phyloP scores from a whole-genome alignment of 2,329 filamentous ascomycete genomes.

The Coleophoma crateriformis region DNA sequence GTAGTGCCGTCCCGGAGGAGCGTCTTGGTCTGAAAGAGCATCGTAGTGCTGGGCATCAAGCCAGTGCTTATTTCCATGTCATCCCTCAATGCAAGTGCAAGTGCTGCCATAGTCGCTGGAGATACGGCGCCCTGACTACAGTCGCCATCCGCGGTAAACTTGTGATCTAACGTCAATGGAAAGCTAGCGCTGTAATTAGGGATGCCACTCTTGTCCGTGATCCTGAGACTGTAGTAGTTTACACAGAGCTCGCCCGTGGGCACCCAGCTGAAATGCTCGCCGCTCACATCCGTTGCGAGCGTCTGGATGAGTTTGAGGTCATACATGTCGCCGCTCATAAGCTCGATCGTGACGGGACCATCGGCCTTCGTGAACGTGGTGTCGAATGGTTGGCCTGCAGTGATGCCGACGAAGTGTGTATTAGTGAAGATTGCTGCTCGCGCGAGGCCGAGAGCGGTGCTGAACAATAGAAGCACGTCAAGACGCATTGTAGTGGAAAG shows the following conservation, averaged over 20 bases:
- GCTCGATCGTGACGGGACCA: not conserved
- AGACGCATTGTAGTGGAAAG: too few species aligned
- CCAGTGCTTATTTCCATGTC: too few species aligned
- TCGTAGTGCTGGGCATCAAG: not conserved
- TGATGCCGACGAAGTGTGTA: not conserved
- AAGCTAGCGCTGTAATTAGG: not conserved
- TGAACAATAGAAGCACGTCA: too few species aligned
- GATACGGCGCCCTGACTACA: not conserved
- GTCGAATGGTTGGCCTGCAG: not conserved
- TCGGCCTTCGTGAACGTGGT: not conserved
- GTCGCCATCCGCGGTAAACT: not conserved
- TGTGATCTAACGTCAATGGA: not conserved
- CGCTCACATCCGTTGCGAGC: not conserved
- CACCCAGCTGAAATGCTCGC: not conserved
- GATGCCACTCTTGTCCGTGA: not conserved
- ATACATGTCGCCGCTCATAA: not conserved
- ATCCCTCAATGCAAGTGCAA: not conserved
- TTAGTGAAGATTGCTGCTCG: not conserved
- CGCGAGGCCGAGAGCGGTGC: not conserved
- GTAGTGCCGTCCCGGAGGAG: too few species aligned
- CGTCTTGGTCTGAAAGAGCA: not conserved
- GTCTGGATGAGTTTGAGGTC: not conserved
- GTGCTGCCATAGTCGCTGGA: not conserved
- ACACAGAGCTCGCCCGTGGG: not conserved
- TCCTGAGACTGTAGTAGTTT: not conserved